These are phyloP conservation scores for Colletotrichum scovillei DNA, from an alignment of 2,329 filamentous ascomycete genomes.

Conservation along the genomic window DNA sequence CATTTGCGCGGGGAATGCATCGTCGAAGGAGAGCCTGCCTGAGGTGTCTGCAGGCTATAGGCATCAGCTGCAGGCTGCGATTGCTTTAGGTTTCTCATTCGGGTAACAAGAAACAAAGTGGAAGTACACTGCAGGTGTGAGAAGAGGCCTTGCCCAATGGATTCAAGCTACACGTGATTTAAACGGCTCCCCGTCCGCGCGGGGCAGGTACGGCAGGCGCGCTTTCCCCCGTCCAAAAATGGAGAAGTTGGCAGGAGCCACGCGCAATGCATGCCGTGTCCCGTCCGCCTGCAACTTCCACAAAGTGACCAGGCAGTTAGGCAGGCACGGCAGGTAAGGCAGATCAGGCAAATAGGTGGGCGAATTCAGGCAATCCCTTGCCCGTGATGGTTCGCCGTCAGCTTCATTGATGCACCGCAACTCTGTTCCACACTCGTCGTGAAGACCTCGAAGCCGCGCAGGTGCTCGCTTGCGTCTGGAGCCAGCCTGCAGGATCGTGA, in stretches of 20 bases:
- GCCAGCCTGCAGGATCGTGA: neutral
- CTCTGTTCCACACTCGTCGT: neutral
- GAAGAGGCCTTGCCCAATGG: neutral
- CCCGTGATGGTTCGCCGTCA: neutral
- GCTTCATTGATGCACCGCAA: neutral
- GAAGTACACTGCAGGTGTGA: slow-evolving; percentile 5
- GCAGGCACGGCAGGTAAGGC: neutral
- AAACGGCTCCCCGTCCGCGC: neutral
- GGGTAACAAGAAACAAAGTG: neutral
- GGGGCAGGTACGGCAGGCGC: neutral
- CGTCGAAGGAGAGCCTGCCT: neutral
- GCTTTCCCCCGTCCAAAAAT: neutral
- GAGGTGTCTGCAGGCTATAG: neutral
- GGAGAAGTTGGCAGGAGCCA: neutral
- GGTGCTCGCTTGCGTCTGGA: neutral
- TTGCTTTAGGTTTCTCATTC: neutral
- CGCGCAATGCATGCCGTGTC: neutral
- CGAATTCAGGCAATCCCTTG: neutral
- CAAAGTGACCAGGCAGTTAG: neutral
- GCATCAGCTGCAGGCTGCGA: neutral
- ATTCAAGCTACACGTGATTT: neutral
- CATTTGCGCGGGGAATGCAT: neutral
- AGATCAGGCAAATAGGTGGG: neutral
- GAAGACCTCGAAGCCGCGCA: slow-evolving; percentile 5
- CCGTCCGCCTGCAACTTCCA: neutral